phyloP scores from a whole-genome alignment of 1,139 yeast genomes.

The Candida sojae region DNA sequence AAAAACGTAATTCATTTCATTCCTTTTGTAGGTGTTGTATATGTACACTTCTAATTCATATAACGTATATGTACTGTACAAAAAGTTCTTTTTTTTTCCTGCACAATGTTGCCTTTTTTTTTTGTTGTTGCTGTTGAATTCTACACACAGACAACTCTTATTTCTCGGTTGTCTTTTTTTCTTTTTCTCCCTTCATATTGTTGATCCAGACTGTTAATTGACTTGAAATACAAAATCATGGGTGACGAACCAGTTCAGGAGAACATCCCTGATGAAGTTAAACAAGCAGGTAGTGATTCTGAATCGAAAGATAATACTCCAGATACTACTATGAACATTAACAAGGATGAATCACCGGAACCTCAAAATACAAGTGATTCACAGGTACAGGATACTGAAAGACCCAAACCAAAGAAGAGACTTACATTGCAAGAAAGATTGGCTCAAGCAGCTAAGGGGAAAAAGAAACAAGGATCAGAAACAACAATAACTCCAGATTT shows the following conservation, averaged over 20 bases:
- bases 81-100: background rate
- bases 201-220: background rate
- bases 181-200: background rate
- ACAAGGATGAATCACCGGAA: background rate
- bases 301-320: background rate
- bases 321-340: background rate
- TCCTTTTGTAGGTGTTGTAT: background rate
- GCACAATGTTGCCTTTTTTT: background rate
- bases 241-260: background rate
- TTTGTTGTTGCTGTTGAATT: background rate
- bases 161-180: background rate
- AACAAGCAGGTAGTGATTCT: background rate
- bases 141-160: too few relatives aligned
- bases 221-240: background rate
- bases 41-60: too few relatives aligned
- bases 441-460: slow-evolving; percentile 73
- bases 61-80: background rate
- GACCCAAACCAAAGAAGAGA: slow-evolving; percentile 38
- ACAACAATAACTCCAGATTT: slow-evolving; percentile 9
- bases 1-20: background rate
- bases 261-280: background rate
- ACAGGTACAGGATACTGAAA: background rate
- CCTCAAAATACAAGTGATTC: background rate
- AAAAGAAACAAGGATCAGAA: slow-evolving; percentile 20
- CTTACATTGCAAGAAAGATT: slow-evolving; percentile 77